Base-by-base conservation (phyloP, 164 flowering plant genomes). In the Macadamia integrifolia region DNA sequence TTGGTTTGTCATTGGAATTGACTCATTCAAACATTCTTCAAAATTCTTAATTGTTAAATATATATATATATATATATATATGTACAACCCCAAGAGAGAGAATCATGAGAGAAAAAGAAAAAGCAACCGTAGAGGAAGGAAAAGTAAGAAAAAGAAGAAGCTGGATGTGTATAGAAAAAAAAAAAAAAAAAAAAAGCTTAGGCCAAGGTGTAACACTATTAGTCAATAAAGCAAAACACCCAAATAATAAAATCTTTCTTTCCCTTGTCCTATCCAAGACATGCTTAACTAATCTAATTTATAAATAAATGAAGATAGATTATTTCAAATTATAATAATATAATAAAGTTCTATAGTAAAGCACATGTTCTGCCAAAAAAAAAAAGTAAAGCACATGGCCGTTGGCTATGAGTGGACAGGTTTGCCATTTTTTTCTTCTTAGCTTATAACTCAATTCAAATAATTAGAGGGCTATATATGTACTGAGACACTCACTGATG, bases 231-330 rank as follows among this genome's bases (percentile, higher is more conserved):
- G 13, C 50, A 1, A 3, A 65, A 32, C 50, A 1, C 67, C 67
- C 50, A 29, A 6, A 9, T 10, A 50, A 28, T n/a, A 50, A 65
- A 13, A 52, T 11, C 13, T 29, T 28, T 35, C 31, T 52, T 30
- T 28, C 28, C 50, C 43, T 17, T 62, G 64, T 63, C 65, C 23
- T 29, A 23, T 48, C 17, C 35, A 50, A 66, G 30, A 10, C 31
- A 66, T 55, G 58, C 8, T 59, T 59, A 71, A 59, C 69, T 65
- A 65, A 64, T 60, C 63, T 29, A 32, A 58, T 17, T 66, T 57
- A 6, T 13, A 18, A 55, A 53, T 53, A 4, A 3, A 50, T 23
- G 23, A 23, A 23, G 23, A 50, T 50, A 50, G 55, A 12, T 0
- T 50, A 14, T 56, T 28, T 7, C 1, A 23, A n/a, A 3, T 64